Evolutionary conservation across 2,329 filamentous ascomycete genomes (phyloP).

Genomic region (Phialophora chinensis): DNA sequence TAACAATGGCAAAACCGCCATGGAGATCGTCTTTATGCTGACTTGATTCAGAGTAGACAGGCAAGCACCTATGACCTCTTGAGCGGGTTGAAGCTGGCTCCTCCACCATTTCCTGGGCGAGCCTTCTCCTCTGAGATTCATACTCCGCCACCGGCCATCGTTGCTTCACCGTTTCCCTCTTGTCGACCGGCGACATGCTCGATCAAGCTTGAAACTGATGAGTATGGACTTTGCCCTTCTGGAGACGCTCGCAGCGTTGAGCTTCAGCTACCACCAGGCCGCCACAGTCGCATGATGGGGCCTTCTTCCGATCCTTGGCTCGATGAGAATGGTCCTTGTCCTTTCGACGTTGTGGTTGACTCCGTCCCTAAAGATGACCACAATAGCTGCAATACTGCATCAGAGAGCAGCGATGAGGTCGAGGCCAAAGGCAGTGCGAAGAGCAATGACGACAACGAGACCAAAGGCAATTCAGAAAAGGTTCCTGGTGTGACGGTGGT

Average conservation of each 20-base stretch:
- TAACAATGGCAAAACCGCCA: neutral
- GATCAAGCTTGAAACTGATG: constrained; percentile 17
- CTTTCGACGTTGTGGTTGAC: neutral
- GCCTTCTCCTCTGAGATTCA: neutral
- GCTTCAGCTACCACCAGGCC: neutral
- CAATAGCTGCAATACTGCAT: no score
- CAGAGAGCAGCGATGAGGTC: no score
- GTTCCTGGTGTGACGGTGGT: constrained; percentile 2
- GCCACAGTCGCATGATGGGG: neutral
- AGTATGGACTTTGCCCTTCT: constrained; percentile 28
- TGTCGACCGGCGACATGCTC: neutral
- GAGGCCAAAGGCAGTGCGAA: neutral
- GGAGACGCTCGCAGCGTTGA: constrained; percentile 5
- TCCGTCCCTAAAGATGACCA: no score
- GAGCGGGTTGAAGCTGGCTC: neutral
- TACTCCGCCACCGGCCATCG: constrained; percentile 26
- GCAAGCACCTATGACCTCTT: neutral
- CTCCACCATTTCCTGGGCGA: neutral
- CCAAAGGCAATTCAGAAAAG: neutral
- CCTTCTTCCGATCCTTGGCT: neutral
- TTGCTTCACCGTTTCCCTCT: constrained; percentile 21
- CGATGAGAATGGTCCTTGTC: neutral
- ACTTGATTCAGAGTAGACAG: neutral
- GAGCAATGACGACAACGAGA: neutral
- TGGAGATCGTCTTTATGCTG: neutral